Base-by-base conservation (phyloP, 2,329 filamentous ascomycete genomes). In the Pseudogymnoascus sp. region DNA sequence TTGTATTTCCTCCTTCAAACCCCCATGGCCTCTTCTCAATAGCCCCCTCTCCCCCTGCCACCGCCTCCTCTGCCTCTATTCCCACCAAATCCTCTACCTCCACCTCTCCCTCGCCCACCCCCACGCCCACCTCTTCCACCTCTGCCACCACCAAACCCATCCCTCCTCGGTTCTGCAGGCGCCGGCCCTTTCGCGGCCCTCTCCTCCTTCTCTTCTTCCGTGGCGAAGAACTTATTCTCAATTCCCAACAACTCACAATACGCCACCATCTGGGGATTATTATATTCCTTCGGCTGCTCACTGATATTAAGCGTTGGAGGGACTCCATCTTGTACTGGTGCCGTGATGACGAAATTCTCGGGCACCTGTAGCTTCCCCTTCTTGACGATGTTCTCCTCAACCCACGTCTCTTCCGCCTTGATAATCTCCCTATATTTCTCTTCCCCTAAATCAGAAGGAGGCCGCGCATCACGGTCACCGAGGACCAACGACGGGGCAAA, bases 201-300 rank as follows among this genome's bases (percentile, higher is more conserved):
- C 64, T 79, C 78, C 12, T 77, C 76, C 60, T 86, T 82, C 73
- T 96, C 90, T 69, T 91, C 86, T 2, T 88, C 82, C n/a, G 77
- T 85, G 1, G 88, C 83, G 69, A 89, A 81, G 79, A 85, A 96
- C 8, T 86, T 80, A 73, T 97, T 96, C 5, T 83, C 77, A 35
- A 99, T 86, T 7, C 83, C 86, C 1, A 97, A 70, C 63, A 97
- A 76, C 63, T 86, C 78, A 74, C 94, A 99, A 72, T 93, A 97
- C 2, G 79, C 76, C n/a, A 78, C 79, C 5, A 92, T 97, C 76
- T 97, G 93, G 11, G 89, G 87, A 71, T 94, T 97, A 3, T 85
- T 91, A 73, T 93, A 93, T 75, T 97, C 92, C 1, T 80, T 77
- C 1, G 92, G 91, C 73, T 86, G 82, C n/a, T 86, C 78, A 42